Base-by-base conservation (phyloP, 2,329 filamentous ascomycete species). In the Ampelomyces quisqualis region DNA sequence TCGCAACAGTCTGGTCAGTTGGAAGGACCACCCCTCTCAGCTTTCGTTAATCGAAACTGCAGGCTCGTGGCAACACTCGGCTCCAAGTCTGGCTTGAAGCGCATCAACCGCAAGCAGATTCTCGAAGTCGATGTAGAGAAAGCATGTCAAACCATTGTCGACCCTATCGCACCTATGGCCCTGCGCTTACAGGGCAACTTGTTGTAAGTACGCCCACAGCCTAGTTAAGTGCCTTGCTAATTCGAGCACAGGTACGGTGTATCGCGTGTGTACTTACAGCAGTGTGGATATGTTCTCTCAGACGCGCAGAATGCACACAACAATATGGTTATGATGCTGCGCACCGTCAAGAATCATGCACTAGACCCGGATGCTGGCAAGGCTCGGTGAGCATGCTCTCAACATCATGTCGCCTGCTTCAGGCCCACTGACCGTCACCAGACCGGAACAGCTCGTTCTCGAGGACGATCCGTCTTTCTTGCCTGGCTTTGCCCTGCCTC, bases 1-100 rank as follows among this genome's bases (percentile, higher is more conserved):
- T 98, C 42, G 86, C 91, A 10, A 98, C 91, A 2, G 85, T 98
- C 45, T 98, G 93, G 91, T 95, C 76, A 60, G 79, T 60, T 17
- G 9, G 2, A 9, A 26, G 21, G 8, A 15, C 36, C 11, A n/a
- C 19, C n/a, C 19, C 13, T 14, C 24, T 22, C 31, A 18, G 31
- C 13, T 38, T 38, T 7, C n/a, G 27, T 58, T 71, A 37, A 67
- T 49, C 50, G 15, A 24, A 40, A 24, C 28, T 36, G 27, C 49
- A 96, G 91, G 91, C 82, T 96, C 28, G 84, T 95, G 28, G 93
- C 93, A 28, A 98, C 91, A 0, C 79, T 95, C 2, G 90, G 90
- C 13, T 77, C 81, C 4, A 87, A 82, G 51, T 86, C 84, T 0
- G 78, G 72, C 37, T 76, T 85, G 24, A 86, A 82, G 55, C 89